phyloP scores from a whole-genome alignment of 495 filamentous ascomycete species.

The Penicillium steckii region DNA sequence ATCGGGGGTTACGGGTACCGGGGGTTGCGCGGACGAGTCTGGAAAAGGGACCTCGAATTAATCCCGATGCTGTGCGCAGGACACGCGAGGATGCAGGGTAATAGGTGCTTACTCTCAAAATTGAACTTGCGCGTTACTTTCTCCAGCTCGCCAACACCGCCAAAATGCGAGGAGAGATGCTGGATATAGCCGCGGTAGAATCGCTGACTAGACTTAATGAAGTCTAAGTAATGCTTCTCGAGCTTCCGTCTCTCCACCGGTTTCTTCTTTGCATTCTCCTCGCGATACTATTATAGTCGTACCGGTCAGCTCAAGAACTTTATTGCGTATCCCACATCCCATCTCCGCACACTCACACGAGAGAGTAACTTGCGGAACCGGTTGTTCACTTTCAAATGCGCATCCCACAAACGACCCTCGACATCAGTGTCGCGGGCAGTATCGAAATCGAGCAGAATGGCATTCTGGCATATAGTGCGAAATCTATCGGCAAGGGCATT shows the following conservation, averaged over 20 bases:
- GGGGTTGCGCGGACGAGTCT: constrained; percentile 39
- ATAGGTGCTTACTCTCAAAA: constrained; percentile 48
- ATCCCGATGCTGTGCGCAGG: constrained; percentile 14
- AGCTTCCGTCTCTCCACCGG: constrained; percentile 77
- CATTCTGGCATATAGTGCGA: constrained; percentile 65
- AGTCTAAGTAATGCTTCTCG: constrained; percentile 74
- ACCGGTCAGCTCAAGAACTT: constrained; percentile 14
- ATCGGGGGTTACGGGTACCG: constrained; percentile 40
- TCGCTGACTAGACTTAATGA: constrained; percentile 79
- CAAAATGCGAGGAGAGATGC: constrained; percentile 68
- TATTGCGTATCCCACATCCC: not conserved
- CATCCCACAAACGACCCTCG: constrained; percentile 74
- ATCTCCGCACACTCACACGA: constrained; percentile 39
- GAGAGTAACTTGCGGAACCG: constrained; percentile 66
- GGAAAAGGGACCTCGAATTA: constrained; percentile 31
- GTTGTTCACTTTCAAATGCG: constrained; percentile 72
- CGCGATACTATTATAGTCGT: constrained; percentile 43
- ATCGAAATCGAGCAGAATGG: constrained; percentile 72
- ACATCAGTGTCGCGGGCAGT: constrained; percentile 60
- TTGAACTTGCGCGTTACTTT: constrained; percentile 68
- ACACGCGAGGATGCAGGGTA: not conserved
- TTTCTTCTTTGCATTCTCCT: constrained; percentile 57
- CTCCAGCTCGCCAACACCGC: constrained; percentile 69
- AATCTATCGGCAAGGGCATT: constrained; percentile 49
- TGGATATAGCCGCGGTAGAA: constrained; percentile 88